phyloP scores from a whole-genome alignment of 192 early-diverging fungal genomes.

The Backusella mclennaniae region DNA sequence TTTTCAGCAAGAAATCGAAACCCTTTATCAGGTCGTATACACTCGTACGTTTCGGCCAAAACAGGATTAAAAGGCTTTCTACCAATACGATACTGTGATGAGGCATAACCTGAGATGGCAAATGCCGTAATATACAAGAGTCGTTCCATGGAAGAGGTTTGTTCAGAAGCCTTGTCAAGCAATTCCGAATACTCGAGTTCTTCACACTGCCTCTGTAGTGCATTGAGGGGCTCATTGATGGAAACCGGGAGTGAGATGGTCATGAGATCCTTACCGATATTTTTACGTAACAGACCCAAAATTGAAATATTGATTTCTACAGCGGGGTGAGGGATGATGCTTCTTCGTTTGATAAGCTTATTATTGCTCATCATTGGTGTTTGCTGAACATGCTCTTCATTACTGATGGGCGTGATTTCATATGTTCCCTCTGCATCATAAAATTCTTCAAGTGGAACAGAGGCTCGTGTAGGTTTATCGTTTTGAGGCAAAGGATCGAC shows the following conservation, averaged over 20 bases:
- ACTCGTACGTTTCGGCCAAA: slow-evolving; percentile 96
- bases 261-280: slow-evolving; percentile 91
- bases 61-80: slow-evolving; percentile 93
- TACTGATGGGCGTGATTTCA: neutral
- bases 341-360: slow-evolving; percentile 50
- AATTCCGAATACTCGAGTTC: slow-evolving; percentile 87
- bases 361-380: neutral
- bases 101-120: slow-evolving; percentile 83
- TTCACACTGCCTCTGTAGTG: slow-evolving; percentile 87
- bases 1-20: slow-evolving; percentile 94
- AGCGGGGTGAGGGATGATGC: slow-evolving; percentile 67
- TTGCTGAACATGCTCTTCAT: neutral
- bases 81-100: slow-evolving; percentile 74
- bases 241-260: slow-evolving; percentile 94
- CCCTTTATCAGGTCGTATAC: slow-evolving; percentile 74
- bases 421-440: neutral
- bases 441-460: neutral
- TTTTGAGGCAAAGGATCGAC: neutral
- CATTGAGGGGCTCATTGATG: slow-evolving; percentile 91
- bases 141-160: slow-evolving; percentile 66
- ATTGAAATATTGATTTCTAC: slow-evolving; percentile 76
- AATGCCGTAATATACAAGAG: slow-evolving; percentile 81
- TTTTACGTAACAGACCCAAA: slow-evolving; percentile 82
- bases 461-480: neutral
- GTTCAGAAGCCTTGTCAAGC: slow-evolving; percentile 67